Conservation (phyloP, 352 stramenopile species). For the Globisporangium ultimum region DNA sequence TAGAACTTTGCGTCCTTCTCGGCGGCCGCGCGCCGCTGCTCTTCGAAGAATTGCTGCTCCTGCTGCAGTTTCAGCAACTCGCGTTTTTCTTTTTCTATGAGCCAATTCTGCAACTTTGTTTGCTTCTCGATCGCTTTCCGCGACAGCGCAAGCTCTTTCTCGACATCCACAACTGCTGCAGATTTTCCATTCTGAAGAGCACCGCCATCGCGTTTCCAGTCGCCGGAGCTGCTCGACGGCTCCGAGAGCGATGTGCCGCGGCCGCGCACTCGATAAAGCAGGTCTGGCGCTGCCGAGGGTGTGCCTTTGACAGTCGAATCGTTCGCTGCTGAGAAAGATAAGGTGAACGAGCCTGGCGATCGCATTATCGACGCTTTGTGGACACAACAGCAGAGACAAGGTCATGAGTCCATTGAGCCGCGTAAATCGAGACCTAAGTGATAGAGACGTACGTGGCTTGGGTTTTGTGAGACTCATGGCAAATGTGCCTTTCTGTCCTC, state of each 20-base stretch:
- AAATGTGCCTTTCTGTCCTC: slow-evolving; percentile 2
- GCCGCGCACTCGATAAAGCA: slow-evolving; percentile 65
- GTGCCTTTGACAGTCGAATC: slow-evolving; percentile 8
- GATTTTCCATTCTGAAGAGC: slow-evolving; percentile 13
- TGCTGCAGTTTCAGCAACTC: slow-evolving; percentile 79
- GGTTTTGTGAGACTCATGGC: slow-evolving; percentile 11
- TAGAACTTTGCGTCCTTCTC: slow-evolving; percentile 82
- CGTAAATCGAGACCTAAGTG: neutral
- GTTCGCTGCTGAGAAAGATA: slow-evolving; percentile 6
- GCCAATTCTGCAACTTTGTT: slow-evolving; percentile 86
- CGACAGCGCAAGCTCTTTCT: slow-evolving; percentile 63
- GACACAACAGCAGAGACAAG: neutral
- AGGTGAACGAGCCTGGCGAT: slow-evolving; percentile 27
- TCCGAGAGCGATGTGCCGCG: slow-evolving; percentile 16
- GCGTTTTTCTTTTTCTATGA: slow-evolving; percentile 85
- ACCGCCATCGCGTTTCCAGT: slow-evolving; percentile 43
- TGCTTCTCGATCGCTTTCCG: slow-evolving; percentile 89
- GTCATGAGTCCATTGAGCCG: neutral
- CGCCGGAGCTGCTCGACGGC: slow-evolving; percentile 13
- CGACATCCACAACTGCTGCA: slow-evolving; percentile 29
- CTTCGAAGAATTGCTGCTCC: slow-evolving; percentile 76
- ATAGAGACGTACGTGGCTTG: slow-evolving; percentile 20
- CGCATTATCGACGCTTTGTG: slow-evolving; percentile 6
- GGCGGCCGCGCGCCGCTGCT: slow-evolving; percentile 49
- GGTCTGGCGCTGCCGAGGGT: slow-evolving; percentile 24